Conservation (phyloP, 1,284 basidiomycete genomes). For the Cryptococcus sp. region DNA sequence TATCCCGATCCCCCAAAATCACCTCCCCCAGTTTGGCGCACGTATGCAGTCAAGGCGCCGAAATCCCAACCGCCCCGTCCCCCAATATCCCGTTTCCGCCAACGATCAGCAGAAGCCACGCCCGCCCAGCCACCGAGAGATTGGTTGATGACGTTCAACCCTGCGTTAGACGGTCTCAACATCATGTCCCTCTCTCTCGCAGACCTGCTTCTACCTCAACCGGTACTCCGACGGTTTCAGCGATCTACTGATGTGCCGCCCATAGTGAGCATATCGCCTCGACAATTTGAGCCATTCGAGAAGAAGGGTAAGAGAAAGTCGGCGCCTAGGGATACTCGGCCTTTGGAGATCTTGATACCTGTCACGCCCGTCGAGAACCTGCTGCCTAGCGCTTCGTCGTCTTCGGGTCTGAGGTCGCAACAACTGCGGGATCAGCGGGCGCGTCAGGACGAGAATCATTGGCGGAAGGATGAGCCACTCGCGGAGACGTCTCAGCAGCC, state of each 20-base stretch:
- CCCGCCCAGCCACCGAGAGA: conserved; percentile 55
- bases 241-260: conserved; percentile 28
- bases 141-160: conserved; percentile 73
- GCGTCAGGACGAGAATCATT: conserved; percentile 3
- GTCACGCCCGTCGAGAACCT: conserved; percentile 14
- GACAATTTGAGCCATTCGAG: conserved; percentile 32
- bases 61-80: conserved; percentile 42
- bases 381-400: conserved; percentile 4
- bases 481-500: not conserved
- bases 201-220: conserved; percentile 63
- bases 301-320: conserved; percentile 50
- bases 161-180: conserved; percentile 68
- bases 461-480: conserved; percentile 1
- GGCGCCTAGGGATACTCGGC: conserved; percentile 1
- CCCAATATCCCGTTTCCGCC: conserved; percentile 24
- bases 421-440: conserved; percentile 12
- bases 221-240: conserved; percentile 33
- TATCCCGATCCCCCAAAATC: conserved; percentile 45
- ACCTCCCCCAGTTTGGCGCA: conserved; percentile 59
- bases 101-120: conserved; percentile 19
- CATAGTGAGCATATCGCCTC: conserved; percentile 41
- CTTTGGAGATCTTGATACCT: conserved; percentile 6
- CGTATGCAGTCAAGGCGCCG: conserved; percentile 64
- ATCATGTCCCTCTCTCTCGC: conserved; percentile 66
- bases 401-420: conserved; percentile 11